Evolutionary conservation across 2,329 filamentous ascomycete genomes (phyloP), one percentile per base, ranked within the genome.

Genomic region (Penicillium sp.): DNA sequence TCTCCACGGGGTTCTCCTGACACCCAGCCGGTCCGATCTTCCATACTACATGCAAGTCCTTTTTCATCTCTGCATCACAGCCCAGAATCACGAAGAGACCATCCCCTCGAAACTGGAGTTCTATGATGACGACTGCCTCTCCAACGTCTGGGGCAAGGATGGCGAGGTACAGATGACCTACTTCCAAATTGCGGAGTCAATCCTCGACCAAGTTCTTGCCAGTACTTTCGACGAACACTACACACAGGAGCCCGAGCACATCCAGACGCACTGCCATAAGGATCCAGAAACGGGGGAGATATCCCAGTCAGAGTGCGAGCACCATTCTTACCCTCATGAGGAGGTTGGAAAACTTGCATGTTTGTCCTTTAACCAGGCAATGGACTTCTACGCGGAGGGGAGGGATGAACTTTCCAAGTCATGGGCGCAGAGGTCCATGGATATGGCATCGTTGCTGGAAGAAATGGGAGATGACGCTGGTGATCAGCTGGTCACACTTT

Each of bases 341-440:
- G 85, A 87, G 66, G 72, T 86, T 22, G 78, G 82, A 54, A 85
- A 82, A 80, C 72, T 87, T 6, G 81, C 82, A 6, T 79, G 77
- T 0, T 78, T 76, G 12, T 63, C 78, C 0, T 85, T 84, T 66
- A 87, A 86, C 58, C 76, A 74, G 22, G 81, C 80, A 0, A 76
- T 86, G 4, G 83, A 86, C 57, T 76, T 80, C 20, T 81, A 81
- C 54, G 54, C 67, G 6, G 56, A 61, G 1, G 67, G 65, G 1
- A 61, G 63, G 18, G 73, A 75, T 49, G 60, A 33, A 4, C 63
- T 67, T n/a, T 73, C 67, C 58, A 62, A 61, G 15, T 63, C 66
- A 12, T 77, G 74, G 75, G 74, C 65, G 2, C 55, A 61, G 35
- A 75, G 71, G 51, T 72, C 74, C 0, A 66, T 76, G 54, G 56